phyloP scores from a whole-genome alignment of 148 eudicot species.

The Camellia granthamiana region DNA sequence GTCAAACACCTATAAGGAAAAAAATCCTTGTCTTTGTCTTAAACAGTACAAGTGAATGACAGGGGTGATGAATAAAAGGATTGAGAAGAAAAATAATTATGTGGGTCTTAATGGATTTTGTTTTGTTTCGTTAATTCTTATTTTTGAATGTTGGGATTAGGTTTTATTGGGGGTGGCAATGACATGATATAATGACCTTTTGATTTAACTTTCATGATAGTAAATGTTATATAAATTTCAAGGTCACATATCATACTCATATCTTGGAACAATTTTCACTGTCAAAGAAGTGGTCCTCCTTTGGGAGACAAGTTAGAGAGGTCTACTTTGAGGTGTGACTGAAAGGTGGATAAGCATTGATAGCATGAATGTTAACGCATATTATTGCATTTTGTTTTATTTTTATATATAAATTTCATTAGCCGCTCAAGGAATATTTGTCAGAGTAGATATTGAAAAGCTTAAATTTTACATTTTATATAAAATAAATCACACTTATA shows the following conservation, averaged over 20 bases:
- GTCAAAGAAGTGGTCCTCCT: neutral
- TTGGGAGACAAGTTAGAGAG: slow-evolving; percentile 1
- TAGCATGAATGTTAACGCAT: neutral
- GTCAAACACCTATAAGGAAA: neutral
- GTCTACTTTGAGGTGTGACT: neutral
- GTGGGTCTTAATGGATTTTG: too few relatives aligned
- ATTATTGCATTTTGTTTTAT: neutral
- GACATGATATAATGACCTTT: neutral
- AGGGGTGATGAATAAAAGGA: too few relatives aligned
- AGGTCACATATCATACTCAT: neutral
- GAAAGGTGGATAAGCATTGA: neutral
- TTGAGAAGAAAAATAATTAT: too few relatives aligned
- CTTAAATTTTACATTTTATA: too few relatives aligned
- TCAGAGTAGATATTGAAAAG: too few relatives aligned
- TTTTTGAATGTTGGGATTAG: neutral
- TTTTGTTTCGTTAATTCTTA: neutral
- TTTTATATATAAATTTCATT: neutral
- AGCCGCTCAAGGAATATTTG: neutral
- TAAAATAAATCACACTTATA: too few relatives aligned
- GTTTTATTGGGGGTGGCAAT: neutral
- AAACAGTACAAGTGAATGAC: too few relatives aligned
- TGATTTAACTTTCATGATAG: neutral
- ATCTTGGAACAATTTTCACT: neutral
- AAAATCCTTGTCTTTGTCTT: neutral
- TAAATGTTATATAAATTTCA: neutral